Evolutionary conservation across 768 basidiomycete species (phyloP).

Genomic region (Collybia nuda): DNA sequence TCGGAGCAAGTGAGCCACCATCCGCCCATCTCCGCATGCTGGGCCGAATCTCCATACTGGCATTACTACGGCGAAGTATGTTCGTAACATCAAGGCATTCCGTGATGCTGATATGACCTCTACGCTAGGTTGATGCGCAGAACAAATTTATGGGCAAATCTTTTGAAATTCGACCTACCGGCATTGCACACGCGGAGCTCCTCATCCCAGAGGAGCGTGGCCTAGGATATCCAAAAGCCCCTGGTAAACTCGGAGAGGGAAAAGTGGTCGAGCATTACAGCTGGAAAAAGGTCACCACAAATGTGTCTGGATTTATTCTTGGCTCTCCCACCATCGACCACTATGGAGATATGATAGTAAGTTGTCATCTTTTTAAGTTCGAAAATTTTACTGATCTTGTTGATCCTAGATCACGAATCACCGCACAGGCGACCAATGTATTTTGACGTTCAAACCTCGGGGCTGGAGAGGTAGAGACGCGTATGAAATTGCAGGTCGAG

Average conservation of each 20-base stretch:
- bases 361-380: constrained; percentile 25
- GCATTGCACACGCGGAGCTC: constrained; percentile 88
- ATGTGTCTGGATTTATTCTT: constrained; percentile 89
- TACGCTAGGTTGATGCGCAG: constrained; percentile 83
- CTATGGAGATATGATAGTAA: constrained; percentile 91
- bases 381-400: background rate
- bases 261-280: constrained; percentile 88
- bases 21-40: constrained; percentile 95
- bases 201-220: constrained; percentile 68
- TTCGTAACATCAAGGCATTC: background rate
- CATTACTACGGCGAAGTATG: constrained; percentile 85
- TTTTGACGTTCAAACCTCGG: constrained; percentile 93
- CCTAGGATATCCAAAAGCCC: constrained; percentile 59
- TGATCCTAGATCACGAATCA: constrained; percentile 76
- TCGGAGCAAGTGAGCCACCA: constrained; percentile 98
- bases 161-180: constrained; percentile 95
- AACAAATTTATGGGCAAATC: constrained; percentile 96
- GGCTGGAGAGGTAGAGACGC: constrained; percentile 94
- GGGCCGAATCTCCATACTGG: constrained; percentile 89
- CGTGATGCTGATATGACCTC: background rate
- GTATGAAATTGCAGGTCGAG: constrained; percentile 88
- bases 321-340: constrained; percentile 88
- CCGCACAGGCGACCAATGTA: constrained; percentile 82
- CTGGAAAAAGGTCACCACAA: constrained; percentile 94
- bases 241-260: constrained; percentile 36